A percentile compares a stretch with the other conserved stretches of the same genome.
These are phyloP conservation scores for Eragrostis tef DNA, from an alignment of 202 grass and related monocot genomes.

Conservation along the genomic window DNA sequence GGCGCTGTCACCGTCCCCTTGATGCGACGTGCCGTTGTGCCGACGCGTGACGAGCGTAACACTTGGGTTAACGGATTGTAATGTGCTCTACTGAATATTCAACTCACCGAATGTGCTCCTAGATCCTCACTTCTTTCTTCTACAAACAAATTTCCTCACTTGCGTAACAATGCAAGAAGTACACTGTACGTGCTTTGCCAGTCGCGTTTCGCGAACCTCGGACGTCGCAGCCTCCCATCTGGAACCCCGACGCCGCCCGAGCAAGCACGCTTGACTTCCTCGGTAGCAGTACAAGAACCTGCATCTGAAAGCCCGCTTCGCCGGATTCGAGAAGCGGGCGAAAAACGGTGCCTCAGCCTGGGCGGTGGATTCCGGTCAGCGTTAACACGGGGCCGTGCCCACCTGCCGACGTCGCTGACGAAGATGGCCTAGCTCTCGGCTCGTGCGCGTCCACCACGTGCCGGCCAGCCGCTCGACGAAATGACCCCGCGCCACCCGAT, in stretches of 20 bases:
- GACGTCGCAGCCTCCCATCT: neutral
- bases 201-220: neutral
- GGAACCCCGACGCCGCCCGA: neutral
- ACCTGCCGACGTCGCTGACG: conserved; percentile 15
- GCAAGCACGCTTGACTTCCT: conserved; percentile 9
- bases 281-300: neutral
- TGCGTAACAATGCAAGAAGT: too few species aligned
- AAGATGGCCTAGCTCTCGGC: neutral
- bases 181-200: too few species aligned
- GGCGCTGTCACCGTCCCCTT: neutral
- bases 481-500: too few species aligned
- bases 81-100: neutral
- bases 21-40: conserved; percentile 31
- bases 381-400: neutral
- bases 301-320: too few species aligned
- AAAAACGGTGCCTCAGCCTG: neutral
- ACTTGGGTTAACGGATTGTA: too few species aligned
- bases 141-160: too few species aligned
- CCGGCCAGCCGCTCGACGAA: neutral
- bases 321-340: neutral
- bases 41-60: neutral
- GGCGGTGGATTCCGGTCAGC: conserved; percentile 1
- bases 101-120: neutral
- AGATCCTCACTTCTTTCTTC: neutral
- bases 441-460: neutral